A percentile compares a stretch with the other conserved stretches of the same genome.
Evolutionary conservation across 1,284 basidiomycete genomes (phyloP).

Genomic region (Ganoderma multipileum): DNA sequence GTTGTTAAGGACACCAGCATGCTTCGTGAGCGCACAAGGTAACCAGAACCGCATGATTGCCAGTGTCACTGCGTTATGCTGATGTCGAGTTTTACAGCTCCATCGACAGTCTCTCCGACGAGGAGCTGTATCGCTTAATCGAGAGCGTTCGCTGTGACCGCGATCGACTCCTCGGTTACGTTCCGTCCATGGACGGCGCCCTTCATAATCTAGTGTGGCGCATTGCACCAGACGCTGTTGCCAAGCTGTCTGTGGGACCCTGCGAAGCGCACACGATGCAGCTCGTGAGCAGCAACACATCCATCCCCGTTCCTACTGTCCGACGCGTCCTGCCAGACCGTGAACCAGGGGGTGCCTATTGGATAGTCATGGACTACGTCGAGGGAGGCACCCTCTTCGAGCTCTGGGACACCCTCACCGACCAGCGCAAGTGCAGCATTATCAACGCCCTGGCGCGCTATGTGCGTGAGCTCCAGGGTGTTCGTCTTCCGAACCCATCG

Average conservation of each 20-base stretch:
- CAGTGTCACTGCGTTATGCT: background rate
- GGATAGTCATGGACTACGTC: constrained; percentile 1
- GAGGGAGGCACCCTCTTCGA: background rate
- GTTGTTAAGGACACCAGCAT: background rate
- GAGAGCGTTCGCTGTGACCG: background rate
- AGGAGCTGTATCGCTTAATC: background rate
- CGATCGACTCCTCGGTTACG: background rate
- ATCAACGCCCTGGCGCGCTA: background rate
- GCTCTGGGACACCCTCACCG: background rate
- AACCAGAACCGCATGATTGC: background rate
- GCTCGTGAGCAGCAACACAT: background rate
- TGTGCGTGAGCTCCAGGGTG: background rate
- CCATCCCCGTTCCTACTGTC: background rate
- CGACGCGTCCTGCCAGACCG: background rate
- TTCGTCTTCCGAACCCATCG: background rate
- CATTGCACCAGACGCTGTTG: background rate
- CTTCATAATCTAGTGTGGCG: background rate
- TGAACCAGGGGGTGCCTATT: background rate
- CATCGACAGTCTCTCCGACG: background rate
- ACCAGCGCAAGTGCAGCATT: background rate
- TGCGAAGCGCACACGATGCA: background rate
- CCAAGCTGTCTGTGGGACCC: background rate
- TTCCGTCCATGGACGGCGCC: background rate
- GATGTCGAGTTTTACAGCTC: background rate
- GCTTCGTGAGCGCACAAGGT: background rate